A percentile compares a stretch with the other conserved stretches of the same genome.
Evolutionary conservation across 192 early-diverging fungal species (phyloP).

Genomic region (Backusella sp.): DNA sequence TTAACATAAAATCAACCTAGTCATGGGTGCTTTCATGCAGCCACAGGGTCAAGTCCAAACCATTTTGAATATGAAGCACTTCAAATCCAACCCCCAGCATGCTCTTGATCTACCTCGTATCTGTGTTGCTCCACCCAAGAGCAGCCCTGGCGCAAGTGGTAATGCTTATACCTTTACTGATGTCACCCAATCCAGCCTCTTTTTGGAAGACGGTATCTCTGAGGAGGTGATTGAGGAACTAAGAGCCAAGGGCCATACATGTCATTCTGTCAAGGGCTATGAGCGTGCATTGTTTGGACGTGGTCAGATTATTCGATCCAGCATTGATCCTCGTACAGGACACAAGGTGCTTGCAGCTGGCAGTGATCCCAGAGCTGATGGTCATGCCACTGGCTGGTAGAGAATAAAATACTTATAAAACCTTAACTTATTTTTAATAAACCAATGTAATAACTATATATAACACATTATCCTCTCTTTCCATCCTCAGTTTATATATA

Average conservation of each 20-base stretch:
- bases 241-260: constrained; percentile 55
- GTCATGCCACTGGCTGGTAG: constrained; percentile 55
- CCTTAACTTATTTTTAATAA: neutral
- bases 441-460: neutral
- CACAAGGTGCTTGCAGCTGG: constrained; percentile 49
- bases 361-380: constrained; percentile 59
- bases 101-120: constrained; percentile 73
- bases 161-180: constrained; percentile 27
- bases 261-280: constrained; percentile 43
- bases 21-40: constrained; percentile 79
- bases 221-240: constrained; percentile 44
- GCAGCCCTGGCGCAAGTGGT: constrained; percentile 18
- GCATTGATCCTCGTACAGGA: constrained; percentile 37
- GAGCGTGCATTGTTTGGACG: constrained; percentile 64
- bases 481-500: neutral
- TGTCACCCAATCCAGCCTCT: constrained; percentile 36
- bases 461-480: neutral
- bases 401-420: neutral
- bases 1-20: constrained; percentile 40
- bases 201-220: constrained; percentile 65
- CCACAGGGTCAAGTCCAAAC: constrained; percentile 85
- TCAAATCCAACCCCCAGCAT: constrained; percentile 57
- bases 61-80: constrained; percentile 62
- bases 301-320: constrained; percentile 67
- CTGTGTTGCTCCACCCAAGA: constrained; percentile 47